Percentiles rank a stretch among this genome's conserved stretches.
These are phyloP conservation scores for Cryptosporidium xiaoi DNA, from an alignment of 169 alveolate genomes.

Conservation along the genomic window DNA sequence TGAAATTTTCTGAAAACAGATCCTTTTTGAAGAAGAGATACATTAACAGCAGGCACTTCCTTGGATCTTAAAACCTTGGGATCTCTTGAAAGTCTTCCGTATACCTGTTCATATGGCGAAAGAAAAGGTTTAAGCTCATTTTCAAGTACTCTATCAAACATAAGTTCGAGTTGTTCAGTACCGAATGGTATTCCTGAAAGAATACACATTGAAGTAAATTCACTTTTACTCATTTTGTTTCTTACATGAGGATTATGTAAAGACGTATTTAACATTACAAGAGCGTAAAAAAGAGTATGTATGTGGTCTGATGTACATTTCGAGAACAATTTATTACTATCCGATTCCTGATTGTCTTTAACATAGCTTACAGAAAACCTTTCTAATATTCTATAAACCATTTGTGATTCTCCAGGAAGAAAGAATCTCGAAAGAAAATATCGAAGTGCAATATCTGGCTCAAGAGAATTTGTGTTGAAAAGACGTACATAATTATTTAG, in stretches of 20 bases:
- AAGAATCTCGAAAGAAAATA: constrained; percentile 55
- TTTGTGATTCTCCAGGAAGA: constrained; percentile 77
- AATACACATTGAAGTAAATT: constrained; percentile 48
- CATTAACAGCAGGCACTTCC: constrained; percentile 21
- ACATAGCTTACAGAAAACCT: constrained; percentile 75
- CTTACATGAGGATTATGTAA: constrained; percentile 62
- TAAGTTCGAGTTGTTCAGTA: constrained; percentile 26
- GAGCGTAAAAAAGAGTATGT: constrained; percentile 65
- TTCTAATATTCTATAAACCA: constrained; percentile 74
- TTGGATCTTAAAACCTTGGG: constrained; percentile 64
- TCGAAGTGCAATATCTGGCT: constrained; percentile 76
- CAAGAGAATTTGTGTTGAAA: constrained; percentile 58
- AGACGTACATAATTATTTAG: constrained; percentile 57
- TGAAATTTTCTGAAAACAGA: constrained; percentile 48
- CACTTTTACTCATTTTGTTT: constrained; percentile 59
- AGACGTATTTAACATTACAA: constrained; percentile 67
- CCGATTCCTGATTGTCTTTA: constrained; percentile 35
- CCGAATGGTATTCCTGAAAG: constrained; percentile 41
- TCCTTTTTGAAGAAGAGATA: constrained; percentile 55
- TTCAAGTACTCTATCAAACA: constrained; percentile 67
- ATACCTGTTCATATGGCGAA: constrained; percentile 57
- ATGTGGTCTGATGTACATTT: constrained; percentile 62
- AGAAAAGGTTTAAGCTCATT: constrained; percentile 55
- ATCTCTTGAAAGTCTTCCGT: constrained; percentile 67
- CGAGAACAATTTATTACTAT: too few species aligned